phyloP scores from a whole-genome alignment of 805 yeast genomes.

The Cyberlindnera amylophila region DNA sequence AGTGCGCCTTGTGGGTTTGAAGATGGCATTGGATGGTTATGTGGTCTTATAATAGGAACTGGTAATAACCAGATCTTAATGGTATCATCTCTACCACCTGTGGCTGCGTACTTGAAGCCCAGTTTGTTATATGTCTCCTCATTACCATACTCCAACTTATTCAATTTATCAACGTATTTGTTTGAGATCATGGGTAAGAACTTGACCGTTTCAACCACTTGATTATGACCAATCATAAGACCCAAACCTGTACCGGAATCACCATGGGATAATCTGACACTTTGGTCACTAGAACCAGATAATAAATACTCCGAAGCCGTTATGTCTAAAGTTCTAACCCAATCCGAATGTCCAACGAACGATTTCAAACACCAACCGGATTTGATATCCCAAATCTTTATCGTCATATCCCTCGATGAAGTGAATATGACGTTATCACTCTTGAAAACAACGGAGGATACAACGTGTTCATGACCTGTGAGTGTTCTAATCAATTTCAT shows the following conservation, averaged over 20 bases:
- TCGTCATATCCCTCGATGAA: conserved; percentile 59
- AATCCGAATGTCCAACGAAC: conserved; percentile 78
- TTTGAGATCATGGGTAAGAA: conserved; percentile 58
- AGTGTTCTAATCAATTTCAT: conserved; percentile 57
- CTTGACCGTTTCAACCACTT: conserved; percentile 72
- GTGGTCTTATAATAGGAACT: conserved; percentile 53
- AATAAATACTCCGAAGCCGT: conserved; percentile 49
- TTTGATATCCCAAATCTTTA: conserved; percentile 62
- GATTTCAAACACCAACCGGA: conserved; percentile 66
- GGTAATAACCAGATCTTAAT: conserved; percentile 79
- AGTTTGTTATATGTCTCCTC: conserved; percentile 31
- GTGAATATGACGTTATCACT: conserved; percentile 46
- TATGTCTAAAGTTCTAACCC: conserved; percentile 71
- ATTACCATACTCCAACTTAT: conserved; percentile 27
- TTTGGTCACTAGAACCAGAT: conserved; percentile 78
- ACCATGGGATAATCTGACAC: conserved; percentile 63
- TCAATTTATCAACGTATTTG: conserved; percentile 42
- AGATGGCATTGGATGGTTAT: conserved; percentile 53
- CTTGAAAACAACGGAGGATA: conserved; percentile 59
- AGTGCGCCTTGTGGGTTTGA: conserved; percentile 58
- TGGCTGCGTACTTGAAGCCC: conserved; percentile 69
- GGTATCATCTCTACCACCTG: conserved; percentile 76
- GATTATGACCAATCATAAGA: conserved; percentile 70
- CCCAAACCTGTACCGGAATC: conserved; percentile 65
- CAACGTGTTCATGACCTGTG: conserved; percentile 84